Conservation (phyloP, 2,329 filamentous ascomycete genomes). For the Colletotrichum chlorophyti region DNA sequence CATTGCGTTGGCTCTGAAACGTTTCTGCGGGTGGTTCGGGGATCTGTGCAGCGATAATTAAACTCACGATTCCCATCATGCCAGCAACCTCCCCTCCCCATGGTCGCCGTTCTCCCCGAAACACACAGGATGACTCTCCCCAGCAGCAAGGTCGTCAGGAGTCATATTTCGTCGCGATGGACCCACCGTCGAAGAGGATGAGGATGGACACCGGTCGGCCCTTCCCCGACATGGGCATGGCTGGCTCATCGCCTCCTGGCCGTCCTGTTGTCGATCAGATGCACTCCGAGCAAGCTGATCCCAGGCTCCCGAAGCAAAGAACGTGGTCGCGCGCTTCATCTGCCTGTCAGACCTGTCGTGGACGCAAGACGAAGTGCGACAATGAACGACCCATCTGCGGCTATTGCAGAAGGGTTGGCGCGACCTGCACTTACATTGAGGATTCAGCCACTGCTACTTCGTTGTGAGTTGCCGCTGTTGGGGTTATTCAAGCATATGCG, state of each 20-base stretch:
- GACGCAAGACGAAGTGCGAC: conserved; percentile 46
- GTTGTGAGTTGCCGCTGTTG: conserved; percentile 11
- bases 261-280: conserved; percentile 10
- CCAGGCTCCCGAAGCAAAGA: conserved; percentile 20
- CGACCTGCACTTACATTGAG: conserved; percentile 39
- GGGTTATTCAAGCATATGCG: background rate
- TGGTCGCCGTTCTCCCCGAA: conserved; percentile 23
- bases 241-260: conserved; percentile 12
- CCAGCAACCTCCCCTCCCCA: background rate
- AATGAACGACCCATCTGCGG: conserved; percentile 44
- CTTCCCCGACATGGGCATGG: conserved; percentile 23
- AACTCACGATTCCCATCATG: conserved; percentile 6
- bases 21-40: conserved; percentile 6
- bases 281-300: conserved; percentile 15
- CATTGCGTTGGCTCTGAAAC: conserved; percentile 26
- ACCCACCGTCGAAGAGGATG: conserved; percentile 27
- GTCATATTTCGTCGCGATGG: conserved; percentile 16
- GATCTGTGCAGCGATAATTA: conserved; percentile 22
- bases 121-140: conserved; percentile 13
- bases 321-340: conserved; percentile 29
- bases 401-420: conserved; percentile 41
- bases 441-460: conserved; percentile 22
- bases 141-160: background rate
- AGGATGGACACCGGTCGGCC: conserved; percentile 25
- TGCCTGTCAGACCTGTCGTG: conserved; percentile 44